These are phyloP conservation scores for Ceratocystis variospora DNA, from an alignment of 2,329 filamentous ascomycete genomes.

Conservation along the genomic window DNA sequence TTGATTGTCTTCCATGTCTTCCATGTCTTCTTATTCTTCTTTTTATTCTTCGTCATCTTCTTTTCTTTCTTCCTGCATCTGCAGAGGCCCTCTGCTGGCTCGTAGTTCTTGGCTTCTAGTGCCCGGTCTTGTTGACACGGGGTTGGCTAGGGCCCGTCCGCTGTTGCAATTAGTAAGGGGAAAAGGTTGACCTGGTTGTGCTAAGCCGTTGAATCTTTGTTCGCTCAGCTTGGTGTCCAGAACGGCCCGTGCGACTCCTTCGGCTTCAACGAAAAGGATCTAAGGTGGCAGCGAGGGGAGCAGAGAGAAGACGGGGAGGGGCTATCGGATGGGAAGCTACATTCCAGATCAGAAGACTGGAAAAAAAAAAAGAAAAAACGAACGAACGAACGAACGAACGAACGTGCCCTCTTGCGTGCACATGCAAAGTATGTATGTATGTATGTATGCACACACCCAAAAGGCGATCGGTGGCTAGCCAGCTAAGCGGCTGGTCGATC, in stretches of 20 bases:
- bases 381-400: too few relatives aligned
- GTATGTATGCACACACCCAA: neutral
- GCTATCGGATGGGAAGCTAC: neutral
- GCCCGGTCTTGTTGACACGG: neutral
- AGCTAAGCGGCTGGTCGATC: neutral
- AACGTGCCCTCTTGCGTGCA: neutral
- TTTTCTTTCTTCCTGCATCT: neutral
- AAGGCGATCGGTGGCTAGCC: neutral
- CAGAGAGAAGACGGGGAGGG: neutral
- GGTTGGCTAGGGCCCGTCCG: neutral
- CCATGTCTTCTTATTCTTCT: neutral
- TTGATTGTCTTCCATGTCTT: neutral
- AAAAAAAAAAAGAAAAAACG: neutral
- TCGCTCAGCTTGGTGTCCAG: neutral
- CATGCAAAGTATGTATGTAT: neutral
- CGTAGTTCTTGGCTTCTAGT: neutral
- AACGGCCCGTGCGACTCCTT: neutral
- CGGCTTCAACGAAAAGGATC: conserved; percentile 2
- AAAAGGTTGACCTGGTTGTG: neutral
- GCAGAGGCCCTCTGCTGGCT: neutral
- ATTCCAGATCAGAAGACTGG: neutral
- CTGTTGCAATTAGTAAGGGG: neutral
- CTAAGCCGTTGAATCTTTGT: neutral
- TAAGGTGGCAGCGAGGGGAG: too few relatives aligned
- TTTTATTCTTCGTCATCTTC: neutral